Evolutionary conservation across 1,139 yeast species (phyloP), one percentile per base, ranked within the genome.

Genomic region (Yamadazyma dendronema): DNA sequence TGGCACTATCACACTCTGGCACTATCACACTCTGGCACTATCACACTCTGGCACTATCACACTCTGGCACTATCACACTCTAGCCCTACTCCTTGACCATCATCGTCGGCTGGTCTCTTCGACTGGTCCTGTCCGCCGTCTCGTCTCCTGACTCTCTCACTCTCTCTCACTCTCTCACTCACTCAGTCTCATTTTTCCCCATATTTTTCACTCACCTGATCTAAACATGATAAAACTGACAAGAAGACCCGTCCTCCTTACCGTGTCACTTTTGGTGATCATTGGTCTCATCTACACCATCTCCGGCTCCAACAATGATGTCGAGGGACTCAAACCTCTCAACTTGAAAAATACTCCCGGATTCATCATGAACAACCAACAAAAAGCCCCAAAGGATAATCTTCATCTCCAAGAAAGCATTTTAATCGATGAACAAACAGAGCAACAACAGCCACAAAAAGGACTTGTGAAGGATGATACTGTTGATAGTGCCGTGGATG

Each of bases 301-400:
- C 8, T 47, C 52, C 6, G 36, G 44, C 2, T 26, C 36, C 24
- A 38, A 42, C 6, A 36, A 28, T 31, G 21, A 32, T 13, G 30
- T 37, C n/a, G 37, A 41, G 11, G 49, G 43, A 9, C 29, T 38
- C 4, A 30, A 35, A 3, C 69, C 71, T 5, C 49, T 62, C 31
- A 52, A 50, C 39, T 39, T 56, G 17, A 24, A 27, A 7, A 39
- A 34, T 31, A 19, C 6, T 16, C n/a, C 30, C 5, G 33, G 34
- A 12, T 38, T 36, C n/a, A 24, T 10, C 13, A 9, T 42, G 17
- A 33, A 27, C 9, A 35, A 37, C 14, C 42, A 40, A 27, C 33
- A 16, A 3, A 34, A 16, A 27, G 5, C 11, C 9, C 22, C 13
- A 5, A 5, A 27, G 23, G 12, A 7, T 11, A n/a, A 24, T 12